phyloP scores from a whole-genome alignment of 192 early-diverging fungal genomes.

The Spizellomyces sp. region DNA sequence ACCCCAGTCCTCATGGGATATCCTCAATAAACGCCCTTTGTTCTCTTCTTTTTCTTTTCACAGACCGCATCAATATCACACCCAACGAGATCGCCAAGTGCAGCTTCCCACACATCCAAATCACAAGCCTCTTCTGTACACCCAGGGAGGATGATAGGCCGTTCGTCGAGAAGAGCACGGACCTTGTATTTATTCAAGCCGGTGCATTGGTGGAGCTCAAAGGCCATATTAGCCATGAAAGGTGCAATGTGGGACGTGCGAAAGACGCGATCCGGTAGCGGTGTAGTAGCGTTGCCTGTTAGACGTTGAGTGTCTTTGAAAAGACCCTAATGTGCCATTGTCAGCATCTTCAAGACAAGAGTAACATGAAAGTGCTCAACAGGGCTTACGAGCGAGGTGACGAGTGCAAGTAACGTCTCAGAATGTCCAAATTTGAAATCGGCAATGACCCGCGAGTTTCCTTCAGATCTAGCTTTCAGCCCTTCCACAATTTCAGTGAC shows the following conservation, averaged over 20 bases:
- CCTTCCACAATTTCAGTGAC: conserved; percentile 3
- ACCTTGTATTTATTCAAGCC: not conserved
- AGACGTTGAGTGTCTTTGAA: not conserved
- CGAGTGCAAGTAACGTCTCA: conserved; percentile 2
- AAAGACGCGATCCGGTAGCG: not conserved
- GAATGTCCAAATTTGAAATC: conserved; percentile 3
- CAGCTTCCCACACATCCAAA: not conserved
- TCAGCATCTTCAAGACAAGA: too few relatives aligned
- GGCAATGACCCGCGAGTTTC: not conserved
- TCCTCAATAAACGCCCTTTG: too few relatives aligned
- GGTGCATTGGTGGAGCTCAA: not conserved
- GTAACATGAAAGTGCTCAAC: not conserved
- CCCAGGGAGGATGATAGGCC: conserved; percentile 3
- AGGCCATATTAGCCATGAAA: conserved; percentile 6
- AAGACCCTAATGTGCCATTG: not conserved
- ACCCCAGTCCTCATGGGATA: too few relatives aligned
- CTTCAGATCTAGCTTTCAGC: not conserved
- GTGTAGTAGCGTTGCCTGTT: not conserved
- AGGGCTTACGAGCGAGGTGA: not conserved
- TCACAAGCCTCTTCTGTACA: not conserved
- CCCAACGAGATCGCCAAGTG: not conserved
- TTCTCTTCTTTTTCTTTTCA: not conserved
- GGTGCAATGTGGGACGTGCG: not conserved
- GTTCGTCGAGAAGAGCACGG: conserved; percentile 3
- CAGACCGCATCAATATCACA: not conserved